phyloP scores from a whole-genome alignment of 2,329 filamentous ascomycete genomes.

The Pezicula carpinea region DNA sequence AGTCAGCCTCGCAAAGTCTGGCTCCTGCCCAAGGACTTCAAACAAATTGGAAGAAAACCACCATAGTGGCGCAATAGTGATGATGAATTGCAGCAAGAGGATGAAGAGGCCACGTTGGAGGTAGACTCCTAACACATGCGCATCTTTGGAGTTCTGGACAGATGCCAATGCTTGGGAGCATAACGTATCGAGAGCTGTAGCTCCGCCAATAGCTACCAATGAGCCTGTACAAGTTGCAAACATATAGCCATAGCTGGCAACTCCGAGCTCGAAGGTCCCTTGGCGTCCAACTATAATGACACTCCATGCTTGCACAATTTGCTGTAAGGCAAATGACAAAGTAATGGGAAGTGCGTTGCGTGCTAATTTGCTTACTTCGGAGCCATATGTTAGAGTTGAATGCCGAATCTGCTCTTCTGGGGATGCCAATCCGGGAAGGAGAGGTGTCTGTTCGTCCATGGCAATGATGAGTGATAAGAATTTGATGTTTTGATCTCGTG shows the following conservation, averaged over 20 bases:
- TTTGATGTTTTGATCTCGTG: not conserved
- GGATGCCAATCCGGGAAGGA: not conserved
- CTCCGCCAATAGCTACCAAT: conserved; percentile 78
- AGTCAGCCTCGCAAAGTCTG: conserved; percentile 66
- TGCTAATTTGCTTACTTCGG: conserved; percentile 4
- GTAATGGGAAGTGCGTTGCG: conserved; percentile 4
- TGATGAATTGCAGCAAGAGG: conserved; percentile 64
- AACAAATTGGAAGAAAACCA: conserved; percentile 69
- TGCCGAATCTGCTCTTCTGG: not conserved
- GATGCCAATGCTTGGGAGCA: conserved; percentile 72
- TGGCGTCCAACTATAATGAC: conserved; percentile 5
- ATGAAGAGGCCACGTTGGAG: conserved; percentile 66
- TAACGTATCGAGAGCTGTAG: conserved; percentile 77
- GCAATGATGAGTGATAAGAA: not conserved
- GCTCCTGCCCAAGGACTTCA: conserved; percentile 66
- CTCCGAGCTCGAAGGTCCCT: conserved; percentile 5
- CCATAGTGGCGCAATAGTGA: conserved; percentile 68
- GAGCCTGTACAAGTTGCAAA: conserved; percentile 82
- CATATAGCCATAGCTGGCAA: conserved; percentile 83
- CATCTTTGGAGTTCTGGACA: conserved; percentile 63
- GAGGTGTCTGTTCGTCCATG: not conserved
- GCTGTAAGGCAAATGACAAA: conserved; percentile 6
- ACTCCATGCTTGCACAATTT: conserved; percentile 6
- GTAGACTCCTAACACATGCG: conserved; percentile 56
- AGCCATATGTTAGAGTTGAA: conserved; percentile 2